phyloP scores from a whole-genome alignment of 2,329 filamentous ascomycete genomes.

The Torrubiella hemipterigena region DNA sequence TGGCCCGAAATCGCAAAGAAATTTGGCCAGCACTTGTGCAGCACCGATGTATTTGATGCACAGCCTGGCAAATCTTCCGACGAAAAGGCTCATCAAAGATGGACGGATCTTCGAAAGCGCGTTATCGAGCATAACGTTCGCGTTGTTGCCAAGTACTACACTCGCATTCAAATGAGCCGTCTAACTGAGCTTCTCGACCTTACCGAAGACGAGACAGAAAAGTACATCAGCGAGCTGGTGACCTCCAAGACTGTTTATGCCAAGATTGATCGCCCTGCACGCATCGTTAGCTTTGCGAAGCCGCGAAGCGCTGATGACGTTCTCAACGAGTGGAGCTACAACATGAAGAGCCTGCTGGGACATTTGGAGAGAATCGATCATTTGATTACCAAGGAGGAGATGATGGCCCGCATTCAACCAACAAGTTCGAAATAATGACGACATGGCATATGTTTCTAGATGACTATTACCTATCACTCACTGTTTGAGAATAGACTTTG shows the following conservation, averaged over 20 bases:
- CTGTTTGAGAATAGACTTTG: too few species aligned
- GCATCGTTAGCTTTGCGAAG: conserved; percentile 89
- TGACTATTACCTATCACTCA: too few species aligned
- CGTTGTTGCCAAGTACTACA: conserved; percentile 97
- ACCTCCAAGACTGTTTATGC: conserved; percentile 97
- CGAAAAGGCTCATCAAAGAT: conserved; percentile 71
- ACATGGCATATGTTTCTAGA: conserved; percentile 11
- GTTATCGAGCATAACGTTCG: conserved; percentile 99
- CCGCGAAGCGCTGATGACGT: conserved; percentile 91
- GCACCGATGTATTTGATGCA: conserved; percentile 79
- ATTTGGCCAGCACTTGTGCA: conserved; percentile 78
- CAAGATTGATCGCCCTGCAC: conserved; percentile 89
- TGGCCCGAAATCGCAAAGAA: conserved; percentile 88
- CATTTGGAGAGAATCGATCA: conserved; percentile 88
- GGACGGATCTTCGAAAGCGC: conserved; percentile 91
- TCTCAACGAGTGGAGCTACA: conserved; percentile 95
- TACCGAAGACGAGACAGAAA: conserved; percentile 91
- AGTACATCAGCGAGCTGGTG: conserved; percentile 95
- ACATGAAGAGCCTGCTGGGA: conserved; percentile 88
- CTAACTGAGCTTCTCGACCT: conserved; percentile 86
- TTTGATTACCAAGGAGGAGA: conserved; percentile 98
- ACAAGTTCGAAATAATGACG: conserved; percentile 24
- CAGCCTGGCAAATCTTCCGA: conserved; percentile 54
- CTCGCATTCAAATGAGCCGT: conserved; percentile 84
- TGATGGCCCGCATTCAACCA: conserved; percentile 96